Evolutionary conservation across 192 early-diverging fungal genomes (phyloP).

Genomic region (Linnemannia exigua): DNA sequence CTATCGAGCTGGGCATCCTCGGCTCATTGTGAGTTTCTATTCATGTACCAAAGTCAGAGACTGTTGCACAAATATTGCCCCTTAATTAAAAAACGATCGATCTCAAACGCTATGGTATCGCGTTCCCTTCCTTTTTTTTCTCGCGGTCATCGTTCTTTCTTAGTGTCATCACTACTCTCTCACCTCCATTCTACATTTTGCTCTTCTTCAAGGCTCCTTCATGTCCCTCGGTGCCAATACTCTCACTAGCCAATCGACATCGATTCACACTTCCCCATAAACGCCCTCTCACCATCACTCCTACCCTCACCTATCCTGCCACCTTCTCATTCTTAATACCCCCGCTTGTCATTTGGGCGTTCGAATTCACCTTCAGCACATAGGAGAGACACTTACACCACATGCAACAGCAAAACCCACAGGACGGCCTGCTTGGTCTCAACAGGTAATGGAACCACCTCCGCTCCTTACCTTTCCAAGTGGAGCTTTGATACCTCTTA

Average conservation of each 20-base stretch:
- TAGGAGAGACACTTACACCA: background rate
- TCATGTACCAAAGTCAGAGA: background rate
- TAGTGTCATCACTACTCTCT: conserved; percentile 8
- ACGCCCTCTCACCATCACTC: background rate
- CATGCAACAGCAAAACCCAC: conserved; percentile 28
- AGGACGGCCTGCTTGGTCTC: conserved; percentile 41
- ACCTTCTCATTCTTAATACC: background rate
- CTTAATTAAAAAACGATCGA: conserved; percentile 4
- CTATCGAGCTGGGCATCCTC: conserved; percentile 13
- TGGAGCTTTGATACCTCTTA: too few relatives aligned
- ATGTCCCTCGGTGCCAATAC: conserved; percentile 1
- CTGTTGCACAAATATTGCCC: background rate
- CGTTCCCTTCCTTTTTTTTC: background rate
- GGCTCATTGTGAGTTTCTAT: background rate
- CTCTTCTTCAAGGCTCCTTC: conserved; percentile 9
- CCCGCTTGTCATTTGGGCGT: background rate
- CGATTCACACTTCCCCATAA: background rate
- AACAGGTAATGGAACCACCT: conserved; percentile 18
- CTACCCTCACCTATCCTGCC: background rate
- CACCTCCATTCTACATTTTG: background rate
- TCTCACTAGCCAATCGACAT: background rate
- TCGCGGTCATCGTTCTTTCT: background rate
- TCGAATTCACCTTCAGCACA: conserved; percentile 9
- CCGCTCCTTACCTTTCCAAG: too few relatives aligned
- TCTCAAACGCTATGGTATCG: background rate